Evolutionary conservation across 2,329 filamentous ascomycete genomes (phyloP).

Genomic region (Cercospora sp.): DNA sequence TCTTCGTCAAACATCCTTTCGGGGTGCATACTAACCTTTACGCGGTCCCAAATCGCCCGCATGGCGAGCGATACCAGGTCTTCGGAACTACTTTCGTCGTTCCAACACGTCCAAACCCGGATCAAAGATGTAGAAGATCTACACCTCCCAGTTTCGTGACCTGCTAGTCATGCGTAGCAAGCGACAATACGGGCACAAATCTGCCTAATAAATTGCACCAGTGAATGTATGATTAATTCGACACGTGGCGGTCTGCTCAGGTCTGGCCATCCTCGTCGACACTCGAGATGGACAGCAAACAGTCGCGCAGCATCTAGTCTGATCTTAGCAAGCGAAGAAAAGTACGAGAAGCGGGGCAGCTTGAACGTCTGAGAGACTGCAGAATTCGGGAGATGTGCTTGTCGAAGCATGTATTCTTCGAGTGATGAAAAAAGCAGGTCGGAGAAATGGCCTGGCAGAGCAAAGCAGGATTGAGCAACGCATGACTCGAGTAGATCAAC

Average conservation of each 20-base stretch:
- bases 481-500: background rate
- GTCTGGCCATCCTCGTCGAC: background rate
- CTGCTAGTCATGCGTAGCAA: background rate
- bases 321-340: background rate
- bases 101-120: background rate
- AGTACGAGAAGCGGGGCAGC: background rate
- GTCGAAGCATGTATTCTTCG: background rate
- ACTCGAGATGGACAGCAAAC: background rate
- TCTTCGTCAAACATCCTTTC: background rate
- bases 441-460: background rate
- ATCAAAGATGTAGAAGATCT: background rate
- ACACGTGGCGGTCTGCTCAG: background rate
- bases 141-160: background rate
- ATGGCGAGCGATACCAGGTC: background rate
- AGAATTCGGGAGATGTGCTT: background rate
- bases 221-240: background rate
- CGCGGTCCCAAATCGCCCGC: background rate
- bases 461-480: background rate
- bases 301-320: background rate
- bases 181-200: background rate
- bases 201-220: background rate
- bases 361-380: background rate
- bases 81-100: background rate
- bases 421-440: background rate
- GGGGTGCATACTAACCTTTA: background rate